These are phyloP conservation scores for Ambrosiella cleistominuta DNA, from an alignment of 2,329 filamentous ascomycete genomes.

Conservation along the genomic window DNA sequence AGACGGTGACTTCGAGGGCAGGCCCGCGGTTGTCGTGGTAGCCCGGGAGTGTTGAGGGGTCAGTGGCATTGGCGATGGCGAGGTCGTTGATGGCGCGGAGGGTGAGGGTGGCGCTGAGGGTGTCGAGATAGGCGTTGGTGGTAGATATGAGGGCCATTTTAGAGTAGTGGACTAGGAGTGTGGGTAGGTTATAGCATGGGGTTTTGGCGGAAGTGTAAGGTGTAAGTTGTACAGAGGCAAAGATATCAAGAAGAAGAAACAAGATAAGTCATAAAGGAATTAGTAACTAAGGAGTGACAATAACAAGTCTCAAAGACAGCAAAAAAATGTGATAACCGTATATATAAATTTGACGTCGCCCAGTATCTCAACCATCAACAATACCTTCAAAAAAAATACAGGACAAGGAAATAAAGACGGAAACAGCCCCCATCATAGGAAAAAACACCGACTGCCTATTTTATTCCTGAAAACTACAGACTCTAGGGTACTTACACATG, in stretches of 20 bases:
- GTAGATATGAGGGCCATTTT: background rate
- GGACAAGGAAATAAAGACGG: background rate
- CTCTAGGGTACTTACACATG: background rate
- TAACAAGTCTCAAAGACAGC: background rate
- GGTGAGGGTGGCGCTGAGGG: background rate
- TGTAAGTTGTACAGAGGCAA: background rate
- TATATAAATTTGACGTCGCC: background rate
- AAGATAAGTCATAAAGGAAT: background rate
- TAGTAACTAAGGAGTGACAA: background rate
- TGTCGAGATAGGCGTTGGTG: background rate
- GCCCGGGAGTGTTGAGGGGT: background rate
- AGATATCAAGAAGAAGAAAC: background rate
- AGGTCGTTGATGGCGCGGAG: background rate
- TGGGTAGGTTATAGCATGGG: background rate
- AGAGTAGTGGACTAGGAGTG: too few relatives aligned
- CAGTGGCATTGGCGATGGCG: background rate
- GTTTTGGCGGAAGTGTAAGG: background rate
- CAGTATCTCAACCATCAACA: background rate
- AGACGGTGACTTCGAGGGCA: constrained; percentile 1
- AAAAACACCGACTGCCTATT: background rate
- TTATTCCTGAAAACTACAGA: background rate
- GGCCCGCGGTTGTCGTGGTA: constrained; percentile 11
- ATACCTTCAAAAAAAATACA: background rate
- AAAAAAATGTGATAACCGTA: background rate
- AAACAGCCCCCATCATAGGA: background rate